phyloP scores from a whole-genome alignment of 371 early-diverging fungal species.

The Mortierella sp. region DNA sequence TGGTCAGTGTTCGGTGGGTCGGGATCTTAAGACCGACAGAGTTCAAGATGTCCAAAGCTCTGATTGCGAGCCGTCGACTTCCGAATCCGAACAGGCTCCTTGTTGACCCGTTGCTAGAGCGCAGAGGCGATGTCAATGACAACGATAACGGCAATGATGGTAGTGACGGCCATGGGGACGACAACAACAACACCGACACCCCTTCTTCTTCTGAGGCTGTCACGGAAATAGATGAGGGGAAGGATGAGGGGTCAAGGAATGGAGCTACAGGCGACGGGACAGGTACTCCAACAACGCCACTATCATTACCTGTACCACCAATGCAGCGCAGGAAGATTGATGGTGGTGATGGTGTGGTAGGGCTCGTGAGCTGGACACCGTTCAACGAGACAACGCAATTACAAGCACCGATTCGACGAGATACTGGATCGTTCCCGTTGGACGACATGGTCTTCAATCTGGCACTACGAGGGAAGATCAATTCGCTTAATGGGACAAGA shows the following conservation, averaged over 20 bases:
- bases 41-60: neutral
- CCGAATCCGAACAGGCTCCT: neutral
- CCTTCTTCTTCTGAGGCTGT: neutral
- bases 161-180: neutral
- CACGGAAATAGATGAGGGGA: neutral
- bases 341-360: neutral
- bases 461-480: neutral
- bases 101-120: neutral
- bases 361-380: constrained; percentile 6
- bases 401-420: neutral
- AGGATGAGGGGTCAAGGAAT: neutral
- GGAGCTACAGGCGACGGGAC: neutral
- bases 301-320: neutral
- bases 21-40: constrained; percentile 5
- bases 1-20: constrained; percentile 15
- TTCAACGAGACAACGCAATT: constrained; percentile 14
- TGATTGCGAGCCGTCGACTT: neutral
- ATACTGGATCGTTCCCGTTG: neutral
- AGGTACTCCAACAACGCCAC: neutral
- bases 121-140: neutral
- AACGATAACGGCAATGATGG: neutral
- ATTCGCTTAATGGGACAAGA: too few species aligned
- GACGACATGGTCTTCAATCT: neutral
- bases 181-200: neutral
- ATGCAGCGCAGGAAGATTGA: neutral